phyloP scores from a whole-genome alignment of 495 filamentous ascomycete genomes.

The Jackrogersella multiformis region DNA sequence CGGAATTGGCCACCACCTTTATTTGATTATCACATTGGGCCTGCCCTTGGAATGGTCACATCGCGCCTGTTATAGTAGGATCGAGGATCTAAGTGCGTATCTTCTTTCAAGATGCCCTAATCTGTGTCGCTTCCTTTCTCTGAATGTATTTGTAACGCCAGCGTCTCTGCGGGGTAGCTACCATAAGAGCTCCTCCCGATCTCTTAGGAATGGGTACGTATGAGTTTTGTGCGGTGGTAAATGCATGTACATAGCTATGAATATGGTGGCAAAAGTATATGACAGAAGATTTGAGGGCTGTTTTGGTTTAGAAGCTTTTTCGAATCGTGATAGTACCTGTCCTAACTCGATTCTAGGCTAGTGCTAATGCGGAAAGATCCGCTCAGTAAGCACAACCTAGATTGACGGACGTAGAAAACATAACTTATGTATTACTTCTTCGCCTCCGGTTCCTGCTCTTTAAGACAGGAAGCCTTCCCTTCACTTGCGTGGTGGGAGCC shows the following conservation, averaged over 20 bases:
- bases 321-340: conserved; percentile 1
- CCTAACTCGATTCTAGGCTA: conserved; percentile 3
- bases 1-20: neutral
- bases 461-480: conserved; percentile 1
- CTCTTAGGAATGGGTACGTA: conserved; percentile 4
- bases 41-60: conserved; percentile 11
- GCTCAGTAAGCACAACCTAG: conserved; percentile 7
- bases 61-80: conserved; percentile 19
- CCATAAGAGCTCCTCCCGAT: conserved; percentile 1
- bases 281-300: conserved; percentile 4
- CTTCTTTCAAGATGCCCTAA: conserved; percentile 2
- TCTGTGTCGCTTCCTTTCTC: conserved; percentile 19
- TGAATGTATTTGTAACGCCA: conserved; percentile 10
- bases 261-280: conserved; percentile 15
- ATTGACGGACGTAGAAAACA: conserved; percentile 7
- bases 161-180: conserved; percentile 18
- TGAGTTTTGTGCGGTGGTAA: too few relatives aligned
- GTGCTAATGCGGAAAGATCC: neutral
- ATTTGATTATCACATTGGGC: neutral
- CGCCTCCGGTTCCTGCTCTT: conserved; percentile 21
- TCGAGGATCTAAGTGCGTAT: conserved; percentile 12
- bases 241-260: conserved; percentile 3
- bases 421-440: conserved; percentile 27
- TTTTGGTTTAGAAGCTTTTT: neutral
- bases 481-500: neutral